phyloP scores from a whole-genome alignment of 208 protist genomes.

The Perkinsela sp. region DNA sequence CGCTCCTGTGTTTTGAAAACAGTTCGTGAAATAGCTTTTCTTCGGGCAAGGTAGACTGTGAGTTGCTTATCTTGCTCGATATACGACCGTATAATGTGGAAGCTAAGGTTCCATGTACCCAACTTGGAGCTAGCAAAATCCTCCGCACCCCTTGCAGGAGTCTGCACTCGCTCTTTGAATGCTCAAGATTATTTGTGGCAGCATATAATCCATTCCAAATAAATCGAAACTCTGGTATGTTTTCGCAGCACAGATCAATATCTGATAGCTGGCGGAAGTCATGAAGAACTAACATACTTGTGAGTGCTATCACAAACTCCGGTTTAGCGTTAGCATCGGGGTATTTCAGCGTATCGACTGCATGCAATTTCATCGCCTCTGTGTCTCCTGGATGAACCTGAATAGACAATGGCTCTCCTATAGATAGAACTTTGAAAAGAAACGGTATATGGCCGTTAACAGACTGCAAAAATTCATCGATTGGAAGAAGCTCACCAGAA shows the following conservation, averaged over 20 bases:
- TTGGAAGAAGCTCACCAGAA: no score
- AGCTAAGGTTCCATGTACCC: neutral
- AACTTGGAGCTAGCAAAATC: neutral
- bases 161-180: neutral
- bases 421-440: slow-evolving; percentile 84
- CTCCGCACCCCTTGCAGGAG: neutral
- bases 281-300: slow-evolving; percentile 72
- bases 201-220: slow-evolving; percentile 9
- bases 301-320: slow-evolving; percentile 76
- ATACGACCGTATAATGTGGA: neutral
- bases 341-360: slow-evolving; percentile 68
- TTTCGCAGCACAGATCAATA: slow-evolving; percentile 35
- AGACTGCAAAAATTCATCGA: no score
- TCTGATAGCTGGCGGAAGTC: slow-evolving; percentile 68
- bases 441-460: slow-evolving; percentile 51
- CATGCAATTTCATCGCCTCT: slow-evolving; percentile 62
- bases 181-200: neutral
- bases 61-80: neutral
- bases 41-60: slow-evolving; percentile 9
- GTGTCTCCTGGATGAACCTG: slow-evolving; percentile 86
- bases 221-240: slow-evolving; percentile 15
- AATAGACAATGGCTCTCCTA: slow-evolving; percentile 80
- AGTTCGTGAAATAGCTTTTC: slow-evolving; percentile 46
- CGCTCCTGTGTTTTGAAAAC: slow-evolving; percentile 70
- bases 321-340: slow-evolving; percentile 95